These are phyloP conservation scores for Penicillium fimorum DNA, from an alignment of 495 filamentous ascomycete genomes.

Conservation along the genomic window DNA sequence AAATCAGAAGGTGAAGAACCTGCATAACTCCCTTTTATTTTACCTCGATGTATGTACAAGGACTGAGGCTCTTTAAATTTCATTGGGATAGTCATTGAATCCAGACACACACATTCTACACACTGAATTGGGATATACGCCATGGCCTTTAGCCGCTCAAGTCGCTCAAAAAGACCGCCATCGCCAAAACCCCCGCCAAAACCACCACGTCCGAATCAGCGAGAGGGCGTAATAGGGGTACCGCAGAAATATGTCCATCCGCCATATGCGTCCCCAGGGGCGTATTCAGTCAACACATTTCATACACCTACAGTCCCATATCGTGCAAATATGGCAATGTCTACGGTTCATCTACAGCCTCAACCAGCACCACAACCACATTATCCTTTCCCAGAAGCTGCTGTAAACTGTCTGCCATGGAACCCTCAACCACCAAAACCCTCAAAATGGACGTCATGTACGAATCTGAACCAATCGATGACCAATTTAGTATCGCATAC, in stretches of 20 bases:
- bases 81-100: not conserved
- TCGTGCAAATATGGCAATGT: not conserved
- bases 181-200: constrained; percentile 7
- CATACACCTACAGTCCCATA: constrained; percentile 4
- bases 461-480: constrained; percentile 17
- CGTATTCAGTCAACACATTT: constrained; percentile 2
- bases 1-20: constrained; percentile 2
- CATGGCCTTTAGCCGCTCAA: constrained; percentile 6
- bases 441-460: constrained; percentile 20
- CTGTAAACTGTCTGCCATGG: not conserved
- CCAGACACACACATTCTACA: not conserved
- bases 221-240: not conserved
- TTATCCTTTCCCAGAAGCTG: not conserved
- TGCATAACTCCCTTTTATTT: constrained; percentile 4
- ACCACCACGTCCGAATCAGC: constrained; percentile 7
- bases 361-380: not conserved
- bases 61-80: not conserved
- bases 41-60: not conserved
- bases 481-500: constrained; percentile 17
- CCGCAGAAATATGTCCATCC: not conserved
- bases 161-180: not conserved
- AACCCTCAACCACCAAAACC: not conserved
- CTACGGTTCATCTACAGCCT: constrained; percentile 4
- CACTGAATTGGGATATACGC: not conserved
- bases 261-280: not conserved